Evolutionary conservation across 495 filamentous ascomycete species (phyloP), one percentile per base, ranked within the genome.

Genomic region (Xylaria grammica): DNA sequence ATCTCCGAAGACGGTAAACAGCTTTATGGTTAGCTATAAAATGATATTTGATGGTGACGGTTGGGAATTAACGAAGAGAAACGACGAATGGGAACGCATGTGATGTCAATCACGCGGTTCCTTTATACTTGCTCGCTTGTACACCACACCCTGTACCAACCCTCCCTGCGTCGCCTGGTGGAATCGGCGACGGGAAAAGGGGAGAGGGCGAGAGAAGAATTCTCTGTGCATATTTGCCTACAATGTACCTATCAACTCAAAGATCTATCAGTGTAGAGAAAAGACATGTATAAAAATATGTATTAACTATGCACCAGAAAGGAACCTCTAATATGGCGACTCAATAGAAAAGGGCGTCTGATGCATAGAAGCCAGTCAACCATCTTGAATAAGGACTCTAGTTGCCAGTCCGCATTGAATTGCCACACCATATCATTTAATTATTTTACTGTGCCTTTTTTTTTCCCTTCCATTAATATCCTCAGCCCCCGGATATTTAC

Each of bases 1-100:
- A 97, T 77, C 78, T 98, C 78, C 85, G 89, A 72, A 88, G 94
- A 78, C 81, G 93, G 76, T 95, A 86, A 77, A 83, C 20, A 13
- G 75, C 19, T 29, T 8, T 4, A 29, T 58, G 34, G 27, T 42
- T 6, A 50, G 24, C 22, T 56, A 38, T 64, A 6, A 46, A 36
- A 54, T 6, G 19, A 48, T 32, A 48, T 20, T 22, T 53, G n/a
- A 44, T 54, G n/a, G 29, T 20, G 42, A 13, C 9, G 45, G 38
- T 20, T 8, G 19, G 30, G 34, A 46, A 20, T n/a, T 20, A 56
- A 36, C 13, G 20, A 46, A 54, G 27, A 55, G 36, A 62, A 54
- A 8, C 50, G 17, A 56, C 20, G 20, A 22, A 40, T 17, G 1
- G n/a, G 26, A 3, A 46, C 17, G 29, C 13, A 7, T 8, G n/a